Conservation (phyloP, 1,284 basidiomycete species). For the Phlebopus sp. region DNA sequence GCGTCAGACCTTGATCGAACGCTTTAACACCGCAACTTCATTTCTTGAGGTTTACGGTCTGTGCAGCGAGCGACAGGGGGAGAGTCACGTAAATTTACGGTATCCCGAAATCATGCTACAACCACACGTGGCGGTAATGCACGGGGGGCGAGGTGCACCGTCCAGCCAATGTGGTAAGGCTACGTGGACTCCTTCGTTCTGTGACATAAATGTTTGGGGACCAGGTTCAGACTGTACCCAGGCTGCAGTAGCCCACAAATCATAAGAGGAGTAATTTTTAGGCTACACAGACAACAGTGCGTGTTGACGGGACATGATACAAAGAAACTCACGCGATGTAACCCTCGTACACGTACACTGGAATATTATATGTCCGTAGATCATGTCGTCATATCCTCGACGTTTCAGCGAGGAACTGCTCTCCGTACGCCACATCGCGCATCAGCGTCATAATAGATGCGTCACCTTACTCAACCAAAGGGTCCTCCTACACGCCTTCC, state of each 20-base stretch:
- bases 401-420: conserved; percentile 32
- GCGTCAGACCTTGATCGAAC: not conserved
- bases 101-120: conserved; percentile 29
- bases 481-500: conserved; percentile 29
- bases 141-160: not conserved
- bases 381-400: conserved; percentile 31
- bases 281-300: conserved; percentile 9
- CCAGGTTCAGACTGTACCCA: conserved; percentile 13
- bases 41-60: conserved; percentile 8
- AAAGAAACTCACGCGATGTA: conserved; percentile 10
- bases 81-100: conserved; percentile 30
- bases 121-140: conserved; percentile 29
- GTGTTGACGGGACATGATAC: conserved; percentile 9
- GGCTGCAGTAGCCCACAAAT: not conserved
- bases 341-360: conserved; percentile 11
- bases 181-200: not conserved
- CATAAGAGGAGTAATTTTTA: not conserved
- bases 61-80: conserved; percentile 8
- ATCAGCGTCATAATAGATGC: conserved; percentile 29
- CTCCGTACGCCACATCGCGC: conserved; percentile 29
- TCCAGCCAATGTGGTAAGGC: too few species aligned
- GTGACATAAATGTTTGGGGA: conserved; percentile 13
- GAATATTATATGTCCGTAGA: conserved; percentile 24
- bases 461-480: conserved; percentile 21
- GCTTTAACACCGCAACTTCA: conserved; percentile 21